Evolutionary conservation across 1,284 basidiomycete species (phyloP).

Genomic region (Trametes pubescens): DNA sequence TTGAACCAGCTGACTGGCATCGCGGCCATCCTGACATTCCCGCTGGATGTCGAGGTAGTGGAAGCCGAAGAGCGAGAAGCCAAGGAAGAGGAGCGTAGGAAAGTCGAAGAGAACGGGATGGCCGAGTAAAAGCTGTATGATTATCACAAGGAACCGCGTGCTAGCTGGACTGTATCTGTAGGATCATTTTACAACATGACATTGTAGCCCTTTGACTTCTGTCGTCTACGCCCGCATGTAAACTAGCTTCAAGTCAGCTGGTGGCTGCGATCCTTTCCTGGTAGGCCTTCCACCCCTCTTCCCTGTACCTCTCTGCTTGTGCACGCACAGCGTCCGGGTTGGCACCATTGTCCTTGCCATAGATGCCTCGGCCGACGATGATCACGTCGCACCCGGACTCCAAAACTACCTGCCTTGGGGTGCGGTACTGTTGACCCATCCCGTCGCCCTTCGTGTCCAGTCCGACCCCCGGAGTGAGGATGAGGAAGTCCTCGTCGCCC

Average conservation of each 20-base stretch:
- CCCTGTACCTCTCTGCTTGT: conserved; percentile 86
- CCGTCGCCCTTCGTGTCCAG: conserved; percentile 85
- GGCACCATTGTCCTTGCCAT: conserved; percentile 75
- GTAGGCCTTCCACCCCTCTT: conserved; percentile 95
- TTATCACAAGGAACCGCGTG: conserved; percentile 3
- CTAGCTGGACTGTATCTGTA: conserved; percentile 29
- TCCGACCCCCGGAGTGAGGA: conserved; percentile 94
- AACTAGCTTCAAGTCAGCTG: background rate
- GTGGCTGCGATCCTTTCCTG: conserved; percentile 47
- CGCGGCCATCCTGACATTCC: conserved; percentile 96
- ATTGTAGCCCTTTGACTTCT: conserved; percentile 9
- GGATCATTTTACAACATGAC: conserved; percentile 21
- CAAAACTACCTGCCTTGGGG: conserved; percentile 85
- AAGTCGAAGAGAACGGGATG: conserved; percentile 40
- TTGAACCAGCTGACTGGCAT: conserved; percentile 95
- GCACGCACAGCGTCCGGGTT: conserved; percentile 65
- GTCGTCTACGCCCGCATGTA: background rate
- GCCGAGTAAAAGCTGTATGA: conserved; percentile 16
- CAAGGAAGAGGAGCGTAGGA: conserved; percentile 56
- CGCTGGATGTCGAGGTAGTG: conserved; percentile 93
- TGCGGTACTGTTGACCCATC: conserved; percentile 97
- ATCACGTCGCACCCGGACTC: conserved; percentile 96
- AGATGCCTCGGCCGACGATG: conserved; percentile 97
- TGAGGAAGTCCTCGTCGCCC: conserved; percentile 81
- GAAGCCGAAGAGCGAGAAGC: conserved; percentile 84